Evolutionary conservation across 2,329 filamentous ascomycete species (phyloP).

Genomic region (Trichoderma sp.): DNA sequence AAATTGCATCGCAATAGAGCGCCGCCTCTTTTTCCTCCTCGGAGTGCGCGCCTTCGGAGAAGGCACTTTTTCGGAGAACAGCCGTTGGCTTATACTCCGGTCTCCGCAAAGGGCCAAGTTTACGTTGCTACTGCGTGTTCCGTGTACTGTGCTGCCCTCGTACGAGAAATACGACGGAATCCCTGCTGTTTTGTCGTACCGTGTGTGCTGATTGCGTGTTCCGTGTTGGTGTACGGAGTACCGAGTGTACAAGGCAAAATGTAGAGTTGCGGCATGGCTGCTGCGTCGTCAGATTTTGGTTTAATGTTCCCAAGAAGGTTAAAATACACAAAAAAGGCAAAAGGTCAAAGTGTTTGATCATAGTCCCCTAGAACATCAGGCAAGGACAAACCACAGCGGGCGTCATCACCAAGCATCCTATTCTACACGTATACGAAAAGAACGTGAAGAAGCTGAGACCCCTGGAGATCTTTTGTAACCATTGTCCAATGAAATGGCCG

Average conservation of each 20-base stretch:
- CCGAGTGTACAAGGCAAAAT: not conserved
- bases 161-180: not conserved
- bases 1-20: not conserved
- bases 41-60: not conserved
- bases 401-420: not conserved
- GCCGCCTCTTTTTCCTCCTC: not conserved
- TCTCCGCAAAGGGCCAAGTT: not conserved
- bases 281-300: constrained; percentile 4
- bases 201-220: not conserved
- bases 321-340: not conserved
- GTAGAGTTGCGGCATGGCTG: not conserved
- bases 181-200: not conserved
- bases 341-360: not conserved
- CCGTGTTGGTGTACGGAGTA: not conserved
- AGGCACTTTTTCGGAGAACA: not conserved
- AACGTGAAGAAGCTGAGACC: not conserved
- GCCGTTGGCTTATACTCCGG: not conserved
- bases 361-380: not conserved
- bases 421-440: not conserved
- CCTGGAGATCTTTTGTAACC: not conserved
- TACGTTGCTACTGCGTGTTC: not conserved
- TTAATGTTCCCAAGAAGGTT: not conserved
- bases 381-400: not conserved
- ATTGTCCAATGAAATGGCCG: not conserved
- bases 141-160: not conserved